These are phyloP conservation scores for Aspergillus funiculosus DNA, from an alignment of 495 filamentous ascomycete genomes.

Conservation along the genomic window DNA sequence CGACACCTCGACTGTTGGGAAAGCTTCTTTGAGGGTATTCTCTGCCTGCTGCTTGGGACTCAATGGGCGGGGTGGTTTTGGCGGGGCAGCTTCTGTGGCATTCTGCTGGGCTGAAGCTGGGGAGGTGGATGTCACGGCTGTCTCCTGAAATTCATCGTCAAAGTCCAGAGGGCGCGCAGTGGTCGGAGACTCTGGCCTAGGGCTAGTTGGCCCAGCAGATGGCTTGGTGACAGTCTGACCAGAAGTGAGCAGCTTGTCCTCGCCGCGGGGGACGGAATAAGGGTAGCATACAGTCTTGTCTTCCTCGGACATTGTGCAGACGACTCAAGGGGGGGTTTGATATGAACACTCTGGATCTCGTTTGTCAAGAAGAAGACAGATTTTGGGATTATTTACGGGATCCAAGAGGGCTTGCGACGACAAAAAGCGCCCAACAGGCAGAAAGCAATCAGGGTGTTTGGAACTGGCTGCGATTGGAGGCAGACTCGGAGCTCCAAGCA, in stretches of 20 bases:
- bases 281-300: constrained; percentile 34
- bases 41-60: constrained; percentile 77
- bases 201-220: constrained; percentile 28
- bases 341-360: neutral
- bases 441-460: constrained; percentile 22
- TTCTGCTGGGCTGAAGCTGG: constrained; percentile 32
- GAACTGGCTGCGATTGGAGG: constrained; percentile 22
- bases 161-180: constrained; percentile 79
- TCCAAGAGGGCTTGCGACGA: constrained; percentile 9
- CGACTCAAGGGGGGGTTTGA: neutral
- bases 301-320: constrained; percentile 35
- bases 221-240: constrained; percentile 31
- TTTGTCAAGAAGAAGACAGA: neutral
- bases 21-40: constrained; percentile 87
- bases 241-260: constrained; percentile 22
- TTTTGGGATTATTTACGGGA: neutral
- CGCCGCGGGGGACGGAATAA: neutral
- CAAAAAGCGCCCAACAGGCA: constrained; percentile 19
- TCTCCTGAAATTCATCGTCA: constrained; percentile 77
- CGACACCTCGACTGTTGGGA: constrained; percentile 71
- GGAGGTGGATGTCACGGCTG: constrained; percentile 36
- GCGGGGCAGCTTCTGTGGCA: constrained; percentile 52
- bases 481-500: constrained; percentile 26
- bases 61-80: constrained; percentile 84
- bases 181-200: constrained; percentile 70